phyloP scores from a whole-genome alignment of 257 asterid genomes.

The Fraxinus quadrangulata region DNA sequence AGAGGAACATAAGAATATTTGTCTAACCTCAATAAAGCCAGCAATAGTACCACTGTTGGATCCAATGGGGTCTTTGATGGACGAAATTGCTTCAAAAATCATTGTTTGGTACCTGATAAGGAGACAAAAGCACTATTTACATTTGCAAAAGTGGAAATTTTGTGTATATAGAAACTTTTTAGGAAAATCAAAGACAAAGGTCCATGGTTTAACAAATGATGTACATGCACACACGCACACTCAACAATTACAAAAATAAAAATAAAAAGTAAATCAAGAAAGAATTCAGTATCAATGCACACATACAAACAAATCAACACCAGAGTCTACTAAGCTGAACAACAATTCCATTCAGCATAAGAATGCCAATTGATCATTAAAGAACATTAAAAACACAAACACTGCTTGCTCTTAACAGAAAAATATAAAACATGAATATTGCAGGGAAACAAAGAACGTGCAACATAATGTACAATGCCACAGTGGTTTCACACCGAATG shows the following conservation, averaged over 20 bases:
- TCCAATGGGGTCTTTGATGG: constrained; percentile 48
- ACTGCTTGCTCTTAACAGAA: not conserved
- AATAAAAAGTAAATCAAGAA: constrained; percentile 5
- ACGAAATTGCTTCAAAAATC: constrained; percentile 61
- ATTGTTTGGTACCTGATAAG: constrained; percentile 39
- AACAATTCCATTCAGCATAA: not conserved
- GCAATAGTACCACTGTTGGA: constrained; percentile 46
- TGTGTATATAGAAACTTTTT: constrained; percentile 3
- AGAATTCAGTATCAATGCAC: not conserved
- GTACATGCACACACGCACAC: not conserved
- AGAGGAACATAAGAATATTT: not conserved
- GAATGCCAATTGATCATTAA: not conserved
- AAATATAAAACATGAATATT: not conserved
- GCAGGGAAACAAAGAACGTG: constrained; percentile 6
- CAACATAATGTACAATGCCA: not conserved
- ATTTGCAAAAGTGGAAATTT: not conserved
- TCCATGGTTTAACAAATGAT: not conserved
- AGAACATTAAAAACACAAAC: not conserved
- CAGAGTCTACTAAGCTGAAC: constrained; percentile 11
- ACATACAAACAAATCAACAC: not conserved
- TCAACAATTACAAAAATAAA: not conserved
- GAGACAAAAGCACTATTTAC: constrained; percentile 24
- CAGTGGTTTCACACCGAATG: not conserved
- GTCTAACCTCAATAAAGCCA: constrained; percentile 58
- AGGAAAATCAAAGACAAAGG: not conserved